These are phyloP conservation scores for Melampsora americana DNA, from an alignment of 1,284 basidiomycete species.

Conservation along the genomic window DNA sequence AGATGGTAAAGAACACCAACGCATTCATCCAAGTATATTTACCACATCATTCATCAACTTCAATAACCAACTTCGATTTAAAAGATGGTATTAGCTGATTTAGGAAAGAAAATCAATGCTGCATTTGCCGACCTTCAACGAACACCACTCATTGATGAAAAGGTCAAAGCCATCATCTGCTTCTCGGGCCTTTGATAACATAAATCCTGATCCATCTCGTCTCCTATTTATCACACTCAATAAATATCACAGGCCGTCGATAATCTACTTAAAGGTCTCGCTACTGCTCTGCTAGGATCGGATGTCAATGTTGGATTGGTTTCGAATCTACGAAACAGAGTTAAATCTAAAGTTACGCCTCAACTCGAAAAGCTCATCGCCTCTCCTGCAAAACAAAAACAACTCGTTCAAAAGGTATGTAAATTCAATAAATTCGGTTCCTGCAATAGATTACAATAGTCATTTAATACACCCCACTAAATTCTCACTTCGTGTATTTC, in stretches of 20 bases:
- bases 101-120: conserved; percentile 87
- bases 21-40: too few relatives aligned
- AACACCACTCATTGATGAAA: conserved; percentile 80
- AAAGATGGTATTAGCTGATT: conserved; percentile 88
- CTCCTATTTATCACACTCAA: conserved; percentile 43
- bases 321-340: conserved; percentile 76
- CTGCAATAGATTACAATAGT: background rate
- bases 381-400: conserved; percentile 33
- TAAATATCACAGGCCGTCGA: conserved; percentile 72
- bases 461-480: conserved; percentile 31
- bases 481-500: conserved; percentile 16
- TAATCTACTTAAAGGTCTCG: conserved; percentile 89
- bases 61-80: too few relatives aligned
- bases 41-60: too few relatives aligned
- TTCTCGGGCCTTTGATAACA: conserved; percentile 4
- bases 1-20: too few relatives aligned
- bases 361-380: conserved; percentile 31
- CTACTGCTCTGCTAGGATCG: conserved; percentile 85
- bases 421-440: background rate
- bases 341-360: conserved; percentile 76
- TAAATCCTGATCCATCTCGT: conserved; percentile 23
- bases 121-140: conserved; percentile 86
- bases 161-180: conserved; percentile 59
- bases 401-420: conserved; percentile 37
- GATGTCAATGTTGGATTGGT: conserved; percentile 99